Percentiles rank a stretch among this genome's conserved stretches.
Conservation (phyloP, 352 stramenopile genomes). For the Salisapilia sapeloensis region DNA sequence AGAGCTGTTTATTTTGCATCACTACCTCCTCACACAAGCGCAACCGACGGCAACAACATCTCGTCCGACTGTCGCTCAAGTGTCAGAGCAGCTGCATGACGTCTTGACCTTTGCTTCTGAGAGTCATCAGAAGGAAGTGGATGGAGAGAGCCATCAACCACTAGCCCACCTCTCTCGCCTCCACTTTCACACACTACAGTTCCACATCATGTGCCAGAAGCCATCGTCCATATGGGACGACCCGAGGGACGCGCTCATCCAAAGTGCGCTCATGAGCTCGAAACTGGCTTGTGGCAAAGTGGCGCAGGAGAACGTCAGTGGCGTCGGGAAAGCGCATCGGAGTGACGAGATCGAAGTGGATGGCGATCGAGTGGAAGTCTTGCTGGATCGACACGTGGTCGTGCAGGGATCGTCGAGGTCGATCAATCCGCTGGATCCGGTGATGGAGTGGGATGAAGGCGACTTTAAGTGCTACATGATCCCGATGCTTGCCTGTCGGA, state of each 20-base stretch:
- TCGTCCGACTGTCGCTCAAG: slow-evolving; percentile 48
- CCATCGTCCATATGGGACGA: slow-evolving; percentile 42
- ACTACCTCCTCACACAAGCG: slow-evolving; percentile 60
- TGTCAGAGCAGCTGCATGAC: slow-evolving; percentile 52
- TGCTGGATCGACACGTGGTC: slow-evolving; percentile 32
- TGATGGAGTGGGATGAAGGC: slow-evolving; percentile 48
- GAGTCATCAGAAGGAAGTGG: slow-evolving; percentile 4
- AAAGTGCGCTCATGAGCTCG: slow-evolving; percentile 67
- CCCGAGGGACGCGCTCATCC: slow-evolving; percentile 44
- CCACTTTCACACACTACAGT: slow-evolving; percentile 77
- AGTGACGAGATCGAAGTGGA: slow-evolving; percentile 56
- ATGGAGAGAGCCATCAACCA: slow-evolving; percentile 10
- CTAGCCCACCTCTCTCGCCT: slow-evolving; percentile 55
- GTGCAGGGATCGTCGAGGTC: slow-evolving; percentile 27
- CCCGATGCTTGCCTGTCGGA: slow-evolving; percentile 71
- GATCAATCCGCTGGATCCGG: slow-evolving; percentile 45
- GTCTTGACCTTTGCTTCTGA: slow-evolving; percentile 38
- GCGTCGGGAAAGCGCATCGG: slow-evolving; percentile 22
- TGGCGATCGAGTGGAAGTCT: slow-evolving; percentile 42
- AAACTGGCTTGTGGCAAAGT: slow-evolving; percentile 58
- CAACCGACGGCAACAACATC: slow-evolving; percentile 59
- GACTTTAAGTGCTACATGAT: slow-evolving; percentile 64
- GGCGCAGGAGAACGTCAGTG: slow-evolving; percentile 7
- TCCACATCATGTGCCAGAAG: slow-evolving; percentile 74
- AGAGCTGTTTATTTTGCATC: slow-evolving; percentile 68